Evolutionary conservation across 2,329 filamentous ascomycete species (phyloP).

Genomic region (Salinomyces thailandicus): DNA sequence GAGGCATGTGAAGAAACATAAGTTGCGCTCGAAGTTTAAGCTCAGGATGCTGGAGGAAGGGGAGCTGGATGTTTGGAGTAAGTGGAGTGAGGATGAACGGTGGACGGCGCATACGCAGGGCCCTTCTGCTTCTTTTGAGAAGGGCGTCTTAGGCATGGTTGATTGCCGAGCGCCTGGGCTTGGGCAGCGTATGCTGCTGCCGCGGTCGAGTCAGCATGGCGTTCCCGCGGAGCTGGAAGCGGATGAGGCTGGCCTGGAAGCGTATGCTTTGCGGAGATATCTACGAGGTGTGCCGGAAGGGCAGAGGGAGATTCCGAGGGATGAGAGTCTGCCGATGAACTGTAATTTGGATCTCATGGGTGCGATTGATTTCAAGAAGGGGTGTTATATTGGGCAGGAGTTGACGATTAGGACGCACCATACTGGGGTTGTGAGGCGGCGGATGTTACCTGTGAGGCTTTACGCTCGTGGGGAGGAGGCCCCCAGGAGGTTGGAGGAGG

Average conservation of each 20-base stretch:
- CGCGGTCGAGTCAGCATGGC: slow-evolving; percentile 17
- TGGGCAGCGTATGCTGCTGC: slow-evolving; percentile 25
- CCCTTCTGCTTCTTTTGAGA: slow-evolving; percentile 5
- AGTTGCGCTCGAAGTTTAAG: slow-evolving; percentile 68
- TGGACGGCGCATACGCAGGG: slow-evolving; percentile 24
- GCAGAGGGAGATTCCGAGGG: slow-evolving; percentile 61
- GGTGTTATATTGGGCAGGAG: slow-evolving; percentile 95
- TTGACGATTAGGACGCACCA: slow-evolving; percentile 92
- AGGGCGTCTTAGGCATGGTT: slow-evolving; percentile 30
- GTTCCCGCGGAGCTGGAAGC: slow-evolving; percentile 19
- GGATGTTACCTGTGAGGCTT: slow-evolving; percentile 69
- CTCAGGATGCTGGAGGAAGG: slow-evolving; percentile 54
- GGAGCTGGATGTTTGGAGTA: slow-evolving; percentile 60
- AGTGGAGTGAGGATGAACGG: slow-evolving; percentile 53
- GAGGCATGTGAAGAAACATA: slow-evolving; percentile 73
- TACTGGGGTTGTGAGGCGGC: slow-evolving; percentile 83
- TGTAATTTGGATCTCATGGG: slow-evolving; percentile 78
- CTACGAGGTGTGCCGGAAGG: slow-evolving; percentile 77
- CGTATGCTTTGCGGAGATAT: slow-evolving; percentile 69
- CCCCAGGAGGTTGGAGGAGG: slow-evolving; percentile 40
- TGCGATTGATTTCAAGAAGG: slow-evolving; percentile 87
- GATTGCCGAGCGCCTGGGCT: slow-evolving; percentile 28
- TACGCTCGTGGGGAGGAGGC: slow-evolving; percentile 43
- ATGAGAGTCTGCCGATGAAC: slow-evolving; percentile 71
- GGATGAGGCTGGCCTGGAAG: slow-evolving; percentile 29